Base-by-base conservation (phyloP, 148 eudicot genomes). In the Diospyros kaki region DNA sequence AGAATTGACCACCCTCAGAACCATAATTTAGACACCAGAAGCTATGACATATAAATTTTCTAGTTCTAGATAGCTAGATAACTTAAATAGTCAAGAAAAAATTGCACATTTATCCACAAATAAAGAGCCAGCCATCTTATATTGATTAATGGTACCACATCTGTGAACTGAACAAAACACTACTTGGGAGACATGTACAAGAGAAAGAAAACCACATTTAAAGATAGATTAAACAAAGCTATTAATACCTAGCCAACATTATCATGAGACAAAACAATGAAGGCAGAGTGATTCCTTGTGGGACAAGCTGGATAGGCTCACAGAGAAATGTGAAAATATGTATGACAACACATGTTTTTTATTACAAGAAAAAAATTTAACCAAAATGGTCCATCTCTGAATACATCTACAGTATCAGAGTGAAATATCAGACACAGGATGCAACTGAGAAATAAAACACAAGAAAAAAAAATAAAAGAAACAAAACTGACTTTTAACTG, bases 1-100 rank as follows among this genome's bases (percentile, higher is more conserved):
- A 28, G 28, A 28, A 28, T 28, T 28, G 28, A 28, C 28, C 28
- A 28, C 28, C 28, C 28, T 28, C 28, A 28, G 53, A 8, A 66
- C 41, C 69, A 74, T 15, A 53, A 50, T 73, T 64, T 58, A 8
- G 52, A 73, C 51, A 66, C 38, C 50, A 68, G 40, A 68, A 38
- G 2, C 28, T 9, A 11, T 68, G 43, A 68, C 43, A 48, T 10
- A 28, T 5, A 9, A 68, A 38, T 18, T n/a, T 9, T 18, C 46
- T 28, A 46, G 46, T 66, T 45, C 40, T 6, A n/a, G 13, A 40
- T 48, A 66, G 48, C 70, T n/a, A 48, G 41, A 38, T 4, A 46
- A 8, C 9, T 48, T 18, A 9, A 48, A 46, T 48, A 15, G 56
- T 67, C 38, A 46, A 9, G 18, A 51, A 48, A 17, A 17, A 39